Evolutionary conservation across 768 basidiomycete genomes (phyloP).

Genomic region (Pleurotus platypus): DNA sequence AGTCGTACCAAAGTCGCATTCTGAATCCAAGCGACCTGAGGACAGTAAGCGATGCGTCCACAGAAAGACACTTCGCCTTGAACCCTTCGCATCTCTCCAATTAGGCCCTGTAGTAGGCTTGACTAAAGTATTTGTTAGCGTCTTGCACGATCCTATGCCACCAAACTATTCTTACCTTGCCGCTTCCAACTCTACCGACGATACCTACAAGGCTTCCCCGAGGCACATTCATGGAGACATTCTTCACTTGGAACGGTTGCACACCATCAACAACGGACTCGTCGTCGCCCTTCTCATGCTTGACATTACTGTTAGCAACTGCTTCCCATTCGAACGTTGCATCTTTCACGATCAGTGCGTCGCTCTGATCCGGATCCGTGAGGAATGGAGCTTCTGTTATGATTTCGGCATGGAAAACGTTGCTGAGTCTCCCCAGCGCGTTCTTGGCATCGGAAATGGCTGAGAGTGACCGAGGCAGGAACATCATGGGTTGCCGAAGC

Average conservation of each 20-base stretch:
- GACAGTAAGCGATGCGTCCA: conserved; percentile 64
- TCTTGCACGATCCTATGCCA: too few relatives aligned
- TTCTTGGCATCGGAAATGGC: conserved; percentile 62
- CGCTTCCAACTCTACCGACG: conserved; percentile 67
- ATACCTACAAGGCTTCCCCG: conserved; percentile 60
- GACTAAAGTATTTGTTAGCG: conserved; percentile 27
- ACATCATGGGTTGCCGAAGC: conserved; percentile 68
- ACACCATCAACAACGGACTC: conserved; percentile 14
- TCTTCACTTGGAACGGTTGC: conserved; percentile 45
- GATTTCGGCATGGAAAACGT: conserved; percentile 54
- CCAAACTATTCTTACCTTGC: conserved; percentile 36
- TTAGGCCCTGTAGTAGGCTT: conserved; percentile 55
- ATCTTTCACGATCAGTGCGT: conserved; percentile 47
- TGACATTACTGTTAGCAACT: background rate
- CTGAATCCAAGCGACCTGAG: conserved; percentile 78
- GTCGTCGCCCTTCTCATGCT: background rate
- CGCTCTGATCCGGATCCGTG: conserved; percentile 41
- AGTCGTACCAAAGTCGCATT: conserved; percentile 54
- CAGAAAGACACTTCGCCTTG: conserved; percentile 56
- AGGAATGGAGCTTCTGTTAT: conserved; percentile 35
- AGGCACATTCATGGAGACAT: conserved; percentile 49
- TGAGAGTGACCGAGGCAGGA: conserved; percentile 58
- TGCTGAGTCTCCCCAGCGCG: conserved; percentile 48
- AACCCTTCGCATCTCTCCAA: conserved; percentile 65
- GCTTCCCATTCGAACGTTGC: conserved; percentile 67